Evolutionary conservation across 2,329 filamentous ascomycete genomes (phyloP).

Genomic region (Cladobotryum protrusum): DNA sequence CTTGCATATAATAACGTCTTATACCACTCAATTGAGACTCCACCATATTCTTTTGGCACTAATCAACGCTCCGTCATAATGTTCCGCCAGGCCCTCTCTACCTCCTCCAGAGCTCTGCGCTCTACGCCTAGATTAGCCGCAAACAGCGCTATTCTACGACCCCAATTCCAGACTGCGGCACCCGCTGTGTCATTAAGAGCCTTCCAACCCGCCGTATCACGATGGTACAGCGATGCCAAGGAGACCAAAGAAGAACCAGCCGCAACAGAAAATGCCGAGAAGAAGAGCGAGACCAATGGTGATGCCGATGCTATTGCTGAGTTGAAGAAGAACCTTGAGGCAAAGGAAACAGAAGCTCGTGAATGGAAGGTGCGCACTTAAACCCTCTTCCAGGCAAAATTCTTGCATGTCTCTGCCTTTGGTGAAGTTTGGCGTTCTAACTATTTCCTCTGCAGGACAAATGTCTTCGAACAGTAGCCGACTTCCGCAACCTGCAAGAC

Average conservation of each 20-base stretch:
- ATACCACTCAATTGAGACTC: neutral
- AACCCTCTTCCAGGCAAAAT: neutral
- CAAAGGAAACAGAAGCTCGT: constrained; percentile 48
- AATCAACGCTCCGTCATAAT: constrained; percentile 21
- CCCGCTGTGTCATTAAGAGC: constrained; percentile 32
- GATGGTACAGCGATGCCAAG: constrained; percentile 47
- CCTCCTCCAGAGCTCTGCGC: constrained; percentile 40
- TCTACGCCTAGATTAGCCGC: constrained; percentile 31
- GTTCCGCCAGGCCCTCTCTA: constrained; percentile 40
- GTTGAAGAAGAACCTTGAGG: constrained; percentile 46
- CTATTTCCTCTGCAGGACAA: constrained; percentile 60
- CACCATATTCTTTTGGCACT: neutral
- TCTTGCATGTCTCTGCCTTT: neutral
- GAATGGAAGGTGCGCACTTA: constrained; percentile 71
- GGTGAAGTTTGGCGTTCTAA: neutral
- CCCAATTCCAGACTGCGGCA: constrained; percentile 31
- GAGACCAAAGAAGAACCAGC: constrained; percentile 26
- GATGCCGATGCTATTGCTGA: constrained; percentile 34
- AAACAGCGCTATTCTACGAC: constrained; percentile 30
- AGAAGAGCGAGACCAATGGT: constrained; percentile 24
- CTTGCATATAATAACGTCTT: no score
- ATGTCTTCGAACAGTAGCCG: constrained; percentile 87
- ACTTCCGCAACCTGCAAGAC: constrained; percentile 97
- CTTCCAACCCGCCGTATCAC: constrained; percentile 27
- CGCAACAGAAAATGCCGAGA: constrained; percentile 22